phyloP scores from a whole-genome alignment of 78 protist species.

The Chrysochromulina parva region DNA sequence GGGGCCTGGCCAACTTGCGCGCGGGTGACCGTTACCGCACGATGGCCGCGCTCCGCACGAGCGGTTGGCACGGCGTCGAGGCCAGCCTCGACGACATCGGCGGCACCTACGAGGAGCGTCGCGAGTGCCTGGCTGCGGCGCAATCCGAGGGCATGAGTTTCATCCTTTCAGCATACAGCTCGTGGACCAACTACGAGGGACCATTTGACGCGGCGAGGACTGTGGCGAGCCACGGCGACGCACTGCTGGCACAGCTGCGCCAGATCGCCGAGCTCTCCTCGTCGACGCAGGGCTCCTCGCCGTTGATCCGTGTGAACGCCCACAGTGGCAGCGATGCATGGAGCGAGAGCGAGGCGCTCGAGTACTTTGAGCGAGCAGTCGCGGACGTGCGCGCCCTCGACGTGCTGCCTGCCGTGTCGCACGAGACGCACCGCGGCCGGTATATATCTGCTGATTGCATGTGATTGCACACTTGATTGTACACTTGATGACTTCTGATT shows the following conservation, averaged over 20 bases:
- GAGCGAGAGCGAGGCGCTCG: not conserved
- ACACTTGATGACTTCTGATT: too few relatives aligned
- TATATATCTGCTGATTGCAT: too few relatives aligned
- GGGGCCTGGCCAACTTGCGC: constrained; percentile 9
- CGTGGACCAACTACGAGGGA: constrained; percentile 7
- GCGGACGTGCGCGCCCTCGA: not conserved
- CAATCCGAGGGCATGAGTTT: not conserved
- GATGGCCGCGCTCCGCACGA: not conserved
- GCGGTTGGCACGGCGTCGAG: not conserved
- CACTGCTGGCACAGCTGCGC: not conserved
- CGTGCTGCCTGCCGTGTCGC: not conserved
- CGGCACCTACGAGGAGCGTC: not conserved
- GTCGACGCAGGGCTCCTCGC: too few relatives aligned
- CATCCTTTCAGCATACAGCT: not conserved
- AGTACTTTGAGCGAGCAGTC: not conserved
- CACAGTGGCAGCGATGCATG: not conserved
- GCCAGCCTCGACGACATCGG: constrained; percentile 6
- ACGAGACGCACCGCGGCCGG: constrained; percentile 26
- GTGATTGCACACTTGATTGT: too few relatives aligned
- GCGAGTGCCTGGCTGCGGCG: too few relatives aligned
- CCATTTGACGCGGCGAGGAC: not conserved
- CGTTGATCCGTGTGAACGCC: not conserved
- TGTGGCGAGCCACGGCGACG: not conserved
- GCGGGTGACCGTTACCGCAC: not conserved
- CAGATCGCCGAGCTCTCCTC: not conserved